Evolutionary conservation across 2,329 filamentous ascomycete genomes (phyloP), one percentile per base, ranked within the genome.

Genomic region (Paraphaeosphaeria minitans): DNA sequence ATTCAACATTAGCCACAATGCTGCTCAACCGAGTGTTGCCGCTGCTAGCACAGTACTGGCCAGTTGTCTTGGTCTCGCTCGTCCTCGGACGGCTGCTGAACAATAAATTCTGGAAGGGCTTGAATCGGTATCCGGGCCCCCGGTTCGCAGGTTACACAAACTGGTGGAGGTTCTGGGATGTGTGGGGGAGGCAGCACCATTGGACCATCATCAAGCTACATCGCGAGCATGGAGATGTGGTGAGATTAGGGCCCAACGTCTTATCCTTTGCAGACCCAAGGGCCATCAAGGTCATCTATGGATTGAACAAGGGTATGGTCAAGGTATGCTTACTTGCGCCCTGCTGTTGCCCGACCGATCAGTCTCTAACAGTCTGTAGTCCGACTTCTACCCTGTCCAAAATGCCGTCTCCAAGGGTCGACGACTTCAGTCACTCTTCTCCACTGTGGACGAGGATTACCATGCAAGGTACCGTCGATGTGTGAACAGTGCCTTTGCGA

Each of bases 321-420:
- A 95, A 95, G 85, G 90, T 90, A 75, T 49, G 74, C 61, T 35
- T 41, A 9, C 61, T 35, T 39, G 9, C 14, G 33, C 19, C 7
- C 27, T 13, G 19, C 22, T 7, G 46, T 42, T 5, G 39, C 13
- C 33, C 47, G 12, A 22, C 24, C 7, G 9, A 12, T n/a, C 1
- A 24, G 8, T 21, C 24, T 61, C 41, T 67, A n/a, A 67, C 41
- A 0, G n/a, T 33, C 4, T 4, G 7, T 4, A 91, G 87, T 92
- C 89, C 31, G 87, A 91, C 63, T 94, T 94, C 73, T 94, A 94
- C 70, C 85, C 89, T 0, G 89, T 93, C 3, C 91, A 93, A 71
- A 87, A 91, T 75, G 87, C 89, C 0, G 84, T 91, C 1, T 84
- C 87, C 21, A 86, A 89, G 61, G 91, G 91, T 22, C 82, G 84